Base-by-base conservation (phyloP, 1,139 yeast species). In the Blastobotrys serpentis region DNA sequence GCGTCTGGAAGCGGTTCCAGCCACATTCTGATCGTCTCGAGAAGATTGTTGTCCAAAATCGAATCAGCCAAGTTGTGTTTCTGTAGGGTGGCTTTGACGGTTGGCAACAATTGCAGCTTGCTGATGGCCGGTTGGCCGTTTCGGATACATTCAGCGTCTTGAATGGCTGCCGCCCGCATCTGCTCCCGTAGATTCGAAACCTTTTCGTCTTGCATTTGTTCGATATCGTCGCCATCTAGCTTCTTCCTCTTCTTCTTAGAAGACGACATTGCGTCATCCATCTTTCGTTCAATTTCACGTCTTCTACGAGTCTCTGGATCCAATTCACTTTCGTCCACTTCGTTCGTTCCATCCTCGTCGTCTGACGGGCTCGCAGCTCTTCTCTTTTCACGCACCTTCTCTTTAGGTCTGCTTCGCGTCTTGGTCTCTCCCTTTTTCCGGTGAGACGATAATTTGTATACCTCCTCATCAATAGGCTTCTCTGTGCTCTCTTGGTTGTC, bases 1-100 rank as follows among this genome's bases (percentile, higher is more conserved):
- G 95, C 96, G 73, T 94, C 98, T 1, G 98, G 98, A 58, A 94
- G 76, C 38, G 99, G 99, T 67, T 94, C 99, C 52, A 94, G 76
- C 99, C 99, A 94, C 65, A 88, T 83, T 59, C 98, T 78, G 34
- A 94, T 92, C 44, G 96, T 94, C 62, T 92, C 97, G 56, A 94
- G 75, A 61, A 94, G 71, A 67, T 94, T 94, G 67, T 92, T 94
- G 71, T 94, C 99, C 61, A 94, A 76, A 49, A 94, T 87, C 13
- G 96, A 86, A 62, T 90, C 96, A 29, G 96, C 68, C 60, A 89
- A 74, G 65, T 84, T 87, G 2, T 90, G 89, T 70, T 89, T 85
- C 36, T 88, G 76, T 60, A 94, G 72, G 4, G 87, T 82, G 52
- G 79, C 81, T 53, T 78, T 78, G 17, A 92, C 98, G 59, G 82